Evolutionary conservation across 1,284 basidiomycete genomes (phyloP).

Genomic region (Wallemia ichthyophaga): DNA sequence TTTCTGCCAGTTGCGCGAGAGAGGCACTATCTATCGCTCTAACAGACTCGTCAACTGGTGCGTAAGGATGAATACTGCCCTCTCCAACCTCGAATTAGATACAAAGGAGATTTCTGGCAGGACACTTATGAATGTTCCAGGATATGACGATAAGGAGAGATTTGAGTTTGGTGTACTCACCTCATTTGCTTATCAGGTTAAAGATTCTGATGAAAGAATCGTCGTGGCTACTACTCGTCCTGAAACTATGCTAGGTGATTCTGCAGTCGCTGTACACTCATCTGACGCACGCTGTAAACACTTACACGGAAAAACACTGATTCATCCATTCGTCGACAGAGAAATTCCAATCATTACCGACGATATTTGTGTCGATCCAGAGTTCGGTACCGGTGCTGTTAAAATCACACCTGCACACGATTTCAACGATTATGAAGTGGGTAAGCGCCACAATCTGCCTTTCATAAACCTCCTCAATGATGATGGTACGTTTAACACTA

Average conservation of each 20-base stretch:
- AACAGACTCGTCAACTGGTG: constrained; percentile 99
- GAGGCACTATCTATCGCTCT: constrained; percentile 78
- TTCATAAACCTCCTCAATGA: constrained; percentile 94
- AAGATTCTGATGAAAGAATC: constrained; percentile 64
- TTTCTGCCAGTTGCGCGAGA: constrained; percentile 73
- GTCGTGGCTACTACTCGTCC: constrained; percentile 91
- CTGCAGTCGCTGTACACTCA: constrained; percentile 86
- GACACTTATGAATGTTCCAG: constrained; percentile 67
- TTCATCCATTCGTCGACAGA: constrained; percentile 70
- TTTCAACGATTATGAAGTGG: constrained; percentile 89
- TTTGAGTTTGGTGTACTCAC: constrained; percentile 95
- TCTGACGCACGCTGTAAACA: constrained; percentile 83
- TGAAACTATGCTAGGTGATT: constrained; percentile 96
- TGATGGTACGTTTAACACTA: constrained; percentile 81
- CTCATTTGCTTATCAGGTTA: constrained; percentile 76
- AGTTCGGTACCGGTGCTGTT: constrained; percentile 91
- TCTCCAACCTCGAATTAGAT: constrained; percentile 95
- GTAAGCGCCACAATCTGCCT: constrained; percentile 54
- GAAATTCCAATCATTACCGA: constrained; percentile 73
- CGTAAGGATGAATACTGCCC: constrained; percentile 73
- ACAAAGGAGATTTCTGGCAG: constrained; percentile 72
- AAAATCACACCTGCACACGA: constrained; percentile 99
- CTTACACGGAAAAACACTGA: constrained; percentile 71
- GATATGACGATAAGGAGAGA: constrained; percentile 73
- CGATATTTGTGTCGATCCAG: constrained; percentile 63